Conservation (phyloP, 169 alveolate genomes). For the Cystoisospora suis region DNA sequence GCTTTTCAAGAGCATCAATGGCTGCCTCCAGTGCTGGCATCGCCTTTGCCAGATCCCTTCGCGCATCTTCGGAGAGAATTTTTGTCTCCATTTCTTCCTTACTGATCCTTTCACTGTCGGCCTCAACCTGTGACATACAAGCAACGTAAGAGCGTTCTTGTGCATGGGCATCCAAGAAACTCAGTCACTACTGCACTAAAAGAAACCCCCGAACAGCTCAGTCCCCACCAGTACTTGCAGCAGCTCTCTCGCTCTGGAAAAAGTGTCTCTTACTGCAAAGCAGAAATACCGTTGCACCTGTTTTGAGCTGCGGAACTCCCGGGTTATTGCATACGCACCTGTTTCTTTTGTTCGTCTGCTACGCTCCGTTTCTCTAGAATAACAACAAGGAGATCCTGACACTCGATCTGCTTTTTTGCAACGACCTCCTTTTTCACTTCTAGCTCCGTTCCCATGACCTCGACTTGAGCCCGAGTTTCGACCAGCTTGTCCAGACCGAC, state of each 20-base stretch:
- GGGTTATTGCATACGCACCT: slow-evolving; percentile 26
- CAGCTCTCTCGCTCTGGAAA: too few species aligned
- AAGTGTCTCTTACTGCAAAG: too few species aligned
- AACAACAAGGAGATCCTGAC: slow-evolving; percentile 89
- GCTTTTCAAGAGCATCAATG: slow-evolving; percentile 93
- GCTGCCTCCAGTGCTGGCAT: slow-evolving; percentile 96
- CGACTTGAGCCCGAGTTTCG: slow-evolving; percentile 90
- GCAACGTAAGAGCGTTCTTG: too few species aligned
- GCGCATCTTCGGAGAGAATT: slow-evolving; percentile 94
- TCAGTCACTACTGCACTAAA: too few species aligned
- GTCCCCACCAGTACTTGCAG: too few species aligned
- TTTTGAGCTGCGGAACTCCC: too few species aligned
- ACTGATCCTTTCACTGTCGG: slow-evolving; percentile 88
- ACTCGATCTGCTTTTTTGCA: slow-evolving; percentile 86
- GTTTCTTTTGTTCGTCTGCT: slow-evolving; percentile 88
- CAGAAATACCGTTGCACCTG: too few species aligned
- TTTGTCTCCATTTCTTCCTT: slow-evolving; percentile 93
- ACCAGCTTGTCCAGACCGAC: slow-evolving; percentile 91
- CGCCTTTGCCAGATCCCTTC: slow-evolving; percentile 93
- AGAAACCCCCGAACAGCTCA: too few species aligned
- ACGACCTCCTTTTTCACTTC: slow-evolving; percentile 88
- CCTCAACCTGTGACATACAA: too few species aligned
- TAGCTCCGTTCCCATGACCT: slow-evolving; percentile 86
- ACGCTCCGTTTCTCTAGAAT: slow-evolving; percentile 83
- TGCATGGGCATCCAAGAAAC: too few species aligned